Evolutionary conservation across 805 yeast species (phyloP).

Genomic region (Suhomyces canberraensis): DNA sequence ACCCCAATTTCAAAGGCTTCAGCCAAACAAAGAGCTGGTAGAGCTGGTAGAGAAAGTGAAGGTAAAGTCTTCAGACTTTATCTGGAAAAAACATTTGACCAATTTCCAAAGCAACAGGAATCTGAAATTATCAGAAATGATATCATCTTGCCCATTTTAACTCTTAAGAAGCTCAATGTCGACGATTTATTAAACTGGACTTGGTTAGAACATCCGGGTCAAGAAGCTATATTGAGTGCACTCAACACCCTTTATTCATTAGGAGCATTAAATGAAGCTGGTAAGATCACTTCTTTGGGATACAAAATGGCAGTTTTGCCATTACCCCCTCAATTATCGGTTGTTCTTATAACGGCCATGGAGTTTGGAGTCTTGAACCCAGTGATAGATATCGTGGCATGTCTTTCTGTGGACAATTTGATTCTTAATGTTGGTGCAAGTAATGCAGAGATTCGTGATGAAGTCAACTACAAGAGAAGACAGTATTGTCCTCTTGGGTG

Average conservation of each 20-base stretch:
- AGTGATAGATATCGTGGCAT: constrained; percentile 86
- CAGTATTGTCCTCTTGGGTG: constrained; percentile 69
- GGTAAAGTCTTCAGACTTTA: constrained; percentile 89
- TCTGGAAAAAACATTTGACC: constrained; percentile 63
- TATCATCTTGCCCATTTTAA: constrained; percentile 76
- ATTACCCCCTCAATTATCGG: constrained; percentile 86
- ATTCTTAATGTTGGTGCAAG: constrained; percentile 61
- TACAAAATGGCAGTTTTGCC: constrained; percentile 84
- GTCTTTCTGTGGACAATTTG: constrained; percentile 89
- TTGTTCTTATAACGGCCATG: constrained; percentile 72
- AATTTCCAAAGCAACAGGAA: constrained; percentile 74
- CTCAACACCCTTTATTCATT: constrained; percentile 73
- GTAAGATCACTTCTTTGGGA: constrained; percentile 79
- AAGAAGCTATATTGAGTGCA: constrained; percentile 71
- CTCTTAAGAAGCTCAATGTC: constrained; percentile 79
- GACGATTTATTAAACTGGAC: constrained; percentile 82
- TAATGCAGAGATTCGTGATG: constrained; percentile 76
- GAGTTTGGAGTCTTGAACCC: constrained; percentile 55
- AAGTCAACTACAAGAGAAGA: constrained; percentile 70
- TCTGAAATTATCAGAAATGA: constrained; percentile 90
- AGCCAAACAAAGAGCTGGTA: constrained; percentile 93
- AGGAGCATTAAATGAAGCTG: constrained; percentile 73
- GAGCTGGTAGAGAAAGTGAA: constrained; percentile 96
- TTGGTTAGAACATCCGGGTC: constrained; percentile 91
- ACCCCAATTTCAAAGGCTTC: constrained; percentile 93